Percentiles rank a stretch among this genome's conserved stretches.
Conservation (phyloP, 2,329 filamentous ascomycete genomes). For the Graphiopsis chlorocephala region DNA sequence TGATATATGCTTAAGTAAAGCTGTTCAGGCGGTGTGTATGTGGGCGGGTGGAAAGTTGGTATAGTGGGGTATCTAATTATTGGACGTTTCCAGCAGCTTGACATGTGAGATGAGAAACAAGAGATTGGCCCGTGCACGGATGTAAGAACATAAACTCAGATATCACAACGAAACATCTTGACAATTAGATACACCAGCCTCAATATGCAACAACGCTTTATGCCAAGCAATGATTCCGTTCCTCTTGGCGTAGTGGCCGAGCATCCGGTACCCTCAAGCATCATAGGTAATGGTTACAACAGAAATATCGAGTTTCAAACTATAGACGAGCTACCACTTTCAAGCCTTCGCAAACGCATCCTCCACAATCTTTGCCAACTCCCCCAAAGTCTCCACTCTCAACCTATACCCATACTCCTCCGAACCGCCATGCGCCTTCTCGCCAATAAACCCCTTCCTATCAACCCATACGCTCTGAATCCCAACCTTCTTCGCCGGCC, state of each 20-base stretch:
- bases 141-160: not conserved
- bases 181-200: too few relatives aligned
- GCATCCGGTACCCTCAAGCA: too few relatives aligned
- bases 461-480: constrained; percentile 66
- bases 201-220: too few relatives aligned
- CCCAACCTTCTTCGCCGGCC: constrained; percentile 60
- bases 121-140: not conserved
- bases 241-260: too few relatives aligned
- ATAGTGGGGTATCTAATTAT: not conserved
- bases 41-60: not conserved
- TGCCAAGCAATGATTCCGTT: too few relatives aligned
- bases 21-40: not conserved
- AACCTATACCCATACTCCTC: constrained; percentile 56
- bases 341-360: constrained; percentile 29
- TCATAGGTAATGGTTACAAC: too few relatives aligned
- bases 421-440: constrained; percentile 38
- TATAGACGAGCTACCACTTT: not conserved
- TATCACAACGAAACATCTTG: too few relatives aligned
- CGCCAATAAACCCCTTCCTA: constrained; percentile 50
- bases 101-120: not conserved
- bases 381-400: constrained; percentile 57
- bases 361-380: constrained; percentile 59
- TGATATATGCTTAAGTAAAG: not conserved
- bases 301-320: too few relatives aligned
- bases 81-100: not conserved